Base-by-base conservation (phyloP, 345 rosid genomes). In the Citrus maxima region DNA sequence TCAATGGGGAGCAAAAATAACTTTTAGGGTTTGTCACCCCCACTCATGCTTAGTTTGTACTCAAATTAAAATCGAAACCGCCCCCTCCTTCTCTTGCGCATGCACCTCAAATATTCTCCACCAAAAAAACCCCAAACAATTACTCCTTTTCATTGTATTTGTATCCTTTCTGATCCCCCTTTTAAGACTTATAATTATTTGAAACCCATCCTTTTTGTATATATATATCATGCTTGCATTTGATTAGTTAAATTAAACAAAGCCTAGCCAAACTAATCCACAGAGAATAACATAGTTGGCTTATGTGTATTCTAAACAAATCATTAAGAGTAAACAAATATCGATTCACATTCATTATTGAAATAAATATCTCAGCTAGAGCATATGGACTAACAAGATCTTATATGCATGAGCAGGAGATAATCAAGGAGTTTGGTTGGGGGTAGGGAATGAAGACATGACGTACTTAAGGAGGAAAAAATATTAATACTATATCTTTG, bases 21-120 rank as follows among this genome's bases (percentile, higher is more conserved):
- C 83, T 82, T 88, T 89, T 87, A 87, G 89, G 88, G 88, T 87
- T 89, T 84, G 18, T 46, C 51, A 46, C 51, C 22, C 21, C 5
- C 58, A 54, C 58, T 70, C 87, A 87, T 89, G 92, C 92, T 89
- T 89, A 46, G 72, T 81, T 87, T 89, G 77, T 77, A 87, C 87
- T 89, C 90, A 82, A 66, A 82, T 59, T 61, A 70, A 80, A 77
- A 72, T 83, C 82, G 80, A 83, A 78, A 78, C 82, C 76, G 78
- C 76, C 80, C 58, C 18, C 81, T 74, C 74, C 4, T 6, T 37
- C 40, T 65, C 78, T 72, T 73, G 80, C 87, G 89, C 92, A 87
- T 87, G 92, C 90, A 63, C 86, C 82, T 84, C 54, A 81, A 81
- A 87, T 85, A 84, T 82, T 85, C 84, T 81, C 74, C 77, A 68